These are phyloP conservation scores for Plasmodium yoelii DNA, from an alignment of 169 alveolate genomes.

Conservation along the genomic window DNA sequence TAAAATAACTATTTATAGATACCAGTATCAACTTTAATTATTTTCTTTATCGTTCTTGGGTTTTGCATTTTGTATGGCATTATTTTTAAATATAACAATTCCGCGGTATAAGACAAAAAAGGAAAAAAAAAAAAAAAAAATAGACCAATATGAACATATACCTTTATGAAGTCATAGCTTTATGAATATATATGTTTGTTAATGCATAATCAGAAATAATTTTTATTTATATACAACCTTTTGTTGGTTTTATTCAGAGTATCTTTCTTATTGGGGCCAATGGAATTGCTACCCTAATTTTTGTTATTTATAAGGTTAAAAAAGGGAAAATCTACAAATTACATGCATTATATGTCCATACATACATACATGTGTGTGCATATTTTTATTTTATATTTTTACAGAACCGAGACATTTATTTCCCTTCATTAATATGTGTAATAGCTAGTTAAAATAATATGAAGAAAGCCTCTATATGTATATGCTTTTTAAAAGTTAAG, in stretches of 20 bases:
- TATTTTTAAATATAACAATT: constrained; percentile 41
- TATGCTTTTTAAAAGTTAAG: background rate
- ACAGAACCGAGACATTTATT: constrained; percentile 18
- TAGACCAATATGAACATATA: background rate
- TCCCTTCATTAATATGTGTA: constrained; percentile 55
- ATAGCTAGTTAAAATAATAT: background rate
- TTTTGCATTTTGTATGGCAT: constrained; percentile 17
- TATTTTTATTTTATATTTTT: background rate
- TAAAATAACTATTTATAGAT: constrained; percentile 16
- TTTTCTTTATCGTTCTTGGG: constrained; percentile 21
- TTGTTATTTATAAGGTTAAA: constrained; percentile 18
- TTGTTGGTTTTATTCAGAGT: constrained; percentile 3
- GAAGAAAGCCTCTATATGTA: background rate
- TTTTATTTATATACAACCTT: background rate
- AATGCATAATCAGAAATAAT: background rate
- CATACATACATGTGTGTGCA: too few species aligned
- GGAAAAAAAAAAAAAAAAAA: background rate
- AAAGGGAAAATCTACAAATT: background rate
- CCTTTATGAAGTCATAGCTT: background rate
- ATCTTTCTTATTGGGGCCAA: constrained; percentile 18
- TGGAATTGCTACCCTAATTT: constrained; percentile 21
- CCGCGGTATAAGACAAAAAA: constrained; percentile 16
- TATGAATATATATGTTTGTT: background rate
- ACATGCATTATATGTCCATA: background rate
- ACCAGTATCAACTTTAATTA: constrained; percentile 16